Conservation (phyloP, 257 asterid genomes). For the Rubia yunnanensis region DNA sequence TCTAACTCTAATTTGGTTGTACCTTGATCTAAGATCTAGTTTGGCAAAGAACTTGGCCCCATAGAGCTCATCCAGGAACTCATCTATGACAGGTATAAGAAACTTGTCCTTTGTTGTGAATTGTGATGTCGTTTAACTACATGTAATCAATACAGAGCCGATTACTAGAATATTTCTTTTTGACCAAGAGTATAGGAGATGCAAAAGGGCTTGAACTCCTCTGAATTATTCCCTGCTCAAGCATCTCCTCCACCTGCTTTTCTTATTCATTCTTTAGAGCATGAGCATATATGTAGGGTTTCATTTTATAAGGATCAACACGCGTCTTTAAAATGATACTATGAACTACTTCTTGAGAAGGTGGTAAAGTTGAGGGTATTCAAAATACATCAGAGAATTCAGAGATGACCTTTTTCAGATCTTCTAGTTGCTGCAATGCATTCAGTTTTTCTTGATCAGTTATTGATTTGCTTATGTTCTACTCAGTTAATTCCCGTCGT, state of each 20-base stretch:
- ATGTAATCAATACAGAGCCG: not conserved
- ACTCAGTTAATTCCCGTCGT: too few species aligned
- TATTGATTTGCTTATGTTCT: too few species aligned
- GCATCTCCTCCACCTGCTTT: too few species aligned
- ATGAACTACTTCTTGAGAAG: not conserved
- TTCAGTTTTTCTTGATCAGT: too few species aligned
- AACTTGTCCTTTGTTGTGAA: not conserved
- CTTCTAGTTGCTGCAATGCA: too few species aligned
- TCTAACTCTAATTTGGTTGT: not conserved
- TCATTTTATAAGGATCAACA: not conserved
- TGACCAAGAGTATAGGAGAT: not conserved
- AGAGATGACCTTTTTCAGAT: too few species aligned
- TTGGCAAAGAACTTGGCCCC: not conserved
- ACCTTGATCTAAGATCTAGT: not conserved
- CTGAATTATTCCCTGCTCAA: not conserved
- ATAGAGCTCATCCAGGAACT: not conserved
- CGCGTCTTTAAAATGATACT: not conserved
- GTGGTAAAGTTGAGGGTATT: not conserved
- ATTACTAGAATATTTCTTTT: not conserved
- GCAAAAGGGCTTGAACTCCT: not conserved
- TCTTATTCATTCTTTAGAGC: not conserved
- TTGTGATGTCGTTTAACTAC: not conserved
- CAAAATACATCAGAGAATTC: not conserved
- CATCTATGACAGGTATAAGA: not conserved
- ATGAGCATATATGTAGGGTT: not conserved